Conservation (phyloP, 176 grass and related monocot genomes). For the Pontederia crassipes region DNA sequence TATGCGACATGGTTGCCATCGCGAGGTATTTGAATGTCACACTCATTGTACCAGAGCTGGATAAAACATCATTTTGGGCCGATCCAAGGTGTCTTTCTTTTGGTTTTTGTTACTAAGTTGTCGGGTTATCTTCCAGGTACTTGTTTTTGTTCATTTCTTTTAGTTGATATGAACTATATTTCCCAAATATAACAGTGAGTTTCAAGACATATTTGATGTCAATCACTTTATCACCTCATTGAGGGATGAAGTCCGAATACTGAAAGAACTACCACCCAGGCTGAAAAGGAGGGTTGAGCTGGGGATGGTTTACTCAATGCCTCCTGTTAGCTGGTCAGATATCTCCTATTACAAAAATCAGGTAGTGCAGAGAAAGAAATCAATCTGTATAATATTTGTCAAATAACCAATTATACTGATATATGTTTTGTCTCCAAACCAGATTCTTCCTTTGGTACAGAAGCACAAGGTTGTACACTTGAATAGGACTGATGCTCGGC, state of each 20-base stretch:
- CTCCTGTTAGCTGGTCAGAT: constrained; percentile 93
- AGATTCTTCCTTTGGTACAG: constrained; percentile 90
- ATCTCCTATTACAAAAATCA: constrained; percentile 87
- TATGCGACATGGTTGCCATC: constrained; percentile 95
- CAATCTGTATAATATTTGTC: neutral
- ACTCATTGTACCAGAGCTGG: constrained; percentile 75
- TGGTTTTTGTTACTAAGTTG: neutral
- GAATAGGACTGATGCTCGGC: constrained; percentile 83
- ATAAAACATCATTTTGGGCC: constrained; percentile 89
- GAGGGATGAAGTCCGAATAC: constrained; percentile 74
- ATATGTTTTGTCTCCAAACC: constrained; percentile 5
- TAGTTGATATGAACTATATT: neutral
- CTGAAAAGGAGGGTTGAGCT: constrained; percentile 56
- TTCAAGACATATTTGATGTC: constrained; percentile 94
- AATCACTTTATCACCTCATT: constrained; percentile 88
- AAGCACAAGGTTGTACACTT: constrained; percentile 76
- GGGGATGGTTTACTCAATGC: constrained; percentile 73
- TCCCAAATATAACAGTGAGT: constrained; percentile 34
- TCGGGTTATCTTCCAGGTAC: neutral
- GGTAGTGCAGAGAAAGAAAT: constrained; percentile 8
- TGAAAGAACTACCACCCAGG: constrained; percentile 68
- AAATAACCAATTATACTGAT: constrained; percentile 17
- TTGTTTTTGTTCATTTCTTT: neutral
- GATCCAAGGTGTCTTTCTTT: constrained; percentile 51
- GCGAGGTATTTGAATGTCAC: constrained; percentile 92